A percentile compares a stretch with the other conserved stretches of the same genome.
phyloP scores from a whole-genome alignment of 1,139 yeast species.

The Protomyces macrosporus region DNA sequence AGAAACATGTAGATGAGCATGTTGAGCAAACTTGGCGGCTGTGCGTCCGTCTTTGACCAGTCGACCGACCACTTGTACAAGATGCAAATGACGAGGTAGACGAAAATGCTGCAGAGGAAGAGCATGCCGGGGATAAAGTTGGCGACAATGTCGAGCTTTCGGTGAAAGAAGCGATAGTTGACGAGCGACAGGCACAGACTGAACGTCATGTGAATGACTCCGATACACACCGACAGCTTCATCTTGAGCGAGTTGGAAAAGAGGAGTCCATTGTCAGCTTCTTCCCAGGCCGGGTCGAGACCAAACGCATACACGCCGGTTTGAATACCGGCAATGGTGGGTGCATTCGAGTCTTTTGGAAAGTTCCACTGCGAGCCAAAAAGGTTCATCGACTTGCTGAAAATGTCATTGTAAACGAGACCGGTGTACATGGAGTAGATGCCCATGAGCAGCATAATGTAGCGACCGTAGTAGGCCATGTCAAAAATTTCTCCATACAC shows the following conservation, averaged over 20 bases:
- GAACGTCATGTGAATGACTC: conserved; percentile 90
- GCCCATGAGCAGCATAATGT: conserved; percentile 87
- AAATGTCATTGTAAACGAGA: conserved; percentile 82
- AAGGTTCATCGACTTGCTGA: conserved; percentile 81
- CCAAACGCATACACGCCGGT: conserved; percentile 77
- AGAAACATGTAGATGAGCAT: conserved; percentile 95
- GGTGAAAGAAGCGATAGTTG: conserved; percentile 66
- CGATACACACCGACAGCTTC: conserved; percentile 93
- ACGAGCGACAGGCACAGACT: conserved; percentile 79
- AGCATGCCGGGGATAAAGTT: conserved; percentile 89
- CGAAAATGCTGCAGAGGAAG: conserved; percentile 94
- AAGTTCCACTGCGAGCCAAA: conserved; percentile 88
- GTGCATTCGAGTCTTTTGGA: conserved; percentile 67
- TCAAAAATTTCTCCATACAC: conserved; percentile 87
- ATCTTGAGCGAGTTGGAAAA: conserved; percentile 93
- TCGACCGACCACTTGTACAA: conserved; percentile 92
- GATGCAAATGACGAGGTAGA: conserved; percentile 76
- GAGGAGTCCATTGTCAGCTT: conserved; percentile 81
- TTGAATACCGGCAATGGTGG: conserved; percentile 56
- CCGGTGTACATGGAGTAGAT: conserved; percentile 91
- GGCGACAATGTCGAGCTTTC: conserved; percentile 80
- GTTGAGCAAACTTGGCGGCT: conserved; percentile 89
- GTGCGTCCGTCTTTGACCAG: conserved; percentile 69
- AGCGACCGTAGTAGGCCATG: conserved; percentile 92
- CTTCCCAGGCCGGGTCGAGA: conserved; percentile 94